Base-by-base conservation (phyloP, 129 eudicot species). In the Tanacetum coccineum region DNA sequence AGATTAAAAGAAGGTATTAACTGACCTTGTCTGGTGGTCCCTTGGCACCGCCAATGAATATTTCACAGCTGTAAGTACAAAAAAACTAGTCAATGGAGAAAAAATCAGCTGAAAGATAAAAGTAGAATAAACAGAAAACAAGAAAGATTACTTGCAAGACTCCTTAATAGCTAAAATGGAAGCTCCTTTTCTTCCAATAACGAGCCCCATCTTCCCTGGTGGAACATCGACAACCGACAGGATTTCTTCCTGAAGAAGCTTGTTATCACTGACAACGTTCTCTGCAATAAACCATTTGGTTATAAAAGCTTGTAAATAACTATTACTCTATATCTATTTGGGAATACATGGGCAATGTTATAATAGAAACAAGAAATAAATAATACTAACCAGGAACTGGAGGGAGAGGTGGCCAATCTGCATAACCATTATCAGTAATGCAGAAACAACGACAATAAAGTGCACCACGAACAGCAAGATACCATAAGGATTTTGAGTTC, bases 11-110 rank as follows among this genome's bases (percentile, higher is more conserved):
- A 17, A 40, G n/a, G 44, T 50, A 53, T 40, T 60, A 46, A 84
- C 96, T 74, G 64, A 93, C 96, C 98, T 93, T 93, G 76, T 93
- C 96, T 22, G 95, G 95, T 9, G 98, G 98, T 46, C 98, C 98
- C 71, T 88, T 93, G 15, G 79, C 62, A 18, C 95, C 98, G 74
- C 98, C 98, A 22, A 93, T 76, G 74, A 93, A 56, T 71, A 93
- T 88, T 74, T 93, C 98, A 72, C 95, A 91, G 73, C 98, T 93
- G 91, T 67, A 64, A 59, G 57, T 6, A 65, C 46, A 75, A n/a
- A 11, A n/a, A 18, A 74, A 50, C 51, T 61, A 48, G 52, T 63
- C 64, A 56, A 63, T 36, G 42, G 28, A 70, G 13, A 57, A 67
- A 28, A 56, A 62, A 46, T 17, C 39, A 65, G 42, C 52, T 12